Evolutionary conservation across 2,329 filamentous ascomycete genomes (phyloP).

Genomic region (Aureobasidium sp.): DNA sequence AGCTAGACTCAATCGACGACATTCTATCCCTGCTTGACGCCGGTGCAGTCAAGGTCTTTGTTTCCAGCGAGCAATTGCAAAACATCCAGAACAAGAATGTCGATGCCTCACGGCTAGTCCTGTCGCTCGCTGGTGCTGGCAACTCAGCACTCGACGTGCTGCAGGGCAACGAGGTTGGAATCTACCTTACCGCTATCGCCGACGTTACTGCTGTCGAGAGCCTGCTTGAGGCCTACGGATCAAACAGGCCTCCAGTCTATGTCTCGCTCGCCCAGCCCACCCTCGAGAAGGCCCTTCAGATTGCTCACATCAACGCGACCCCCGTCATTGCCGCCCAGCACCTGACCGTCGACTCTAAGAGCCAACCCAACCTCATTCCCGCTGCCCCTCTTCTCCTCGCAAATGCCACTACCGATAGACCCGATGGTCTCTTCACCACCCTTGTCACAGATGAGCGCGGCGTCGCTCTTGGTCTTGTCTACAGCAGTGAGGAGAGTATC

Average conservation of each 20-base stretch:
- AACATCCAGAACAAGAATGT: slow-evolving; percentile 48
- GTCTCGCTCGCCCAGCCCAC: slow-evolving; percentile 40
- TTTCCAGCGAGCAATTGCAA: slow-evolving; percentile 61
- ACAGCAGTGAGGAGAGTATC: slow-evolving; percentile 88
- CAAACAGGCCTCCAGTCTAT: slow-evolving; percentile 44
- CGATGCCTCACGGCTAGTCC: slow-evolving; percentile 50
- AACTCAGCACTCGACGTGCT: slow-evolving; percentile 36
- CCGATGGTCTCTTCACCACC: slow-evolving; percentile 80
- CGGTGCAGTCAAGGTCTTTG: slow-evolving; percentile 79
- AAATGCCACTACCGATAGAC: slow-evolving; percentile 71
- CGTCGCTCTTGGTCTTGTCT: slow-evolving; percentile 79
- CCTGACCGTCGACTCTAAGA: slow-evolving; percentile 59
- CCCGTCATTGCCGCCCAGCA: slow-evolving; percentile 66
- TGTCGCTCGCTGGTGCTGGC: slow-evolving; percentile 42
- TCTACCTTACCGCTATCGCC: slow-evolving; percentile 36
- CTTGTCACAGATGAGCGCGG: slow-evolving; percentile 86
- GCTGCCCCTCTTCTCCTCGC: slow-evolving; percentile 65
- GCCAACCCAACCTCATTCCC: slow-evolving; percentile 54
- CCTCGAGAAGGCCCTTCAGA: slow-evolving; percentile 34
- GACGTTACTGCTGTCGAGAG: slow-evolving; percentile 37
- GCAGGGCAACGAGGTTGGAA: slow-evolving; percentile 36
- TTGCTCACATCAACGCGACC: slow-evolving; percentile 46
- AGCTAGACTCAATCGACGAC: slow-evolving; percentile 61
- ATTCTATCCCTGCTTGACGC: slow-evolving; percentile 75
- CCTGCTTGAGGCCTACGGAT: slow-evolving; percentile 46